phyloP scores from a whole-genome alignment of 2,329 filamentous ascomycete species.

The Neurospora sp. region DNA sequence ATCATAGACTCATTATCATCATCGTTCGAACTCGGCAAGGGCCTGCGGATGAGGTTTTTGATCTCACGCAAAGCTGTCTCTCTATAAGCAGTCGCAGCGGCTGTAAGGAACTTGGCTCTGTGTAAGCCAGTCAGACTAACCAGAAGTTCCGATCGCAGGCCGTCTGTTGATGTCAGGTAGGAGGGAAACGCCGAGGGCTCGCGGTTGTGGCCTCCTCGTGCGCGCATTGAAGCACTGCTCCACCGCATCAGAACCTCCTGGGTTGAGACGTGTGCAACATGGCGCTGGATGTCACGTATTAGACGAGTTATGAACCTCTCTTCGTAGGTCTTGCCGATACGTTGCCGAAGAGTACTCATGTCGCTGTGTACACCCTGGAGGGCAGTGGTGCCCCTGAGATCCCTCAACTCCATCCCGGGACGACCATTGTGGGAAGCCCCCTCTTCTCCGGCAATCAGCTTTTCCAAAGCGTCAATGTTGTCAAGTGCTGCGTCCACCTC shows the following conservation, averaged over 20 bases:
- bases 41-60: conserved; percentile 70
- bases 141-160: conserved; percentile 60
- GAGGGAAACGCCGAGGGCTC: conserved; percentile 62
- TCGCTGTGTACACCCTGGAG: conserved; percentile 72
- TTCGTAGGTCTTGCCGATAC: conserved; percentile 83
- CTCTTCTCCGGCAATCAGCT: conserved; percentile 64
- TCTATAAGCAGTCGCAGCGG: conserved; percentile 75
- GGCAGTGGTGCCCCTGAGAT: conserved; percentile 68
- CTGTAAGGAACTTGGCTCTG: conserved; percentile 66
- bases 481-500: conserved; percentile 72
- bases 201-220: conserved; percentile 54
- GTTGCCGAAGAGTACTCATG: conserved; percentile 62
- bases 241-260: conserved; percentile 74
- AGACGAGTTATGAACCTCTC: conserved; percentile 67
- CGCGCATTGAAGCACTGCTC: conserved; percentile 65
- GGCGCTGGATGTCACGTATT: conserved; percentile 68
- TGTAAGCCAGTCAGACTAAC: conserved; percentile 70
- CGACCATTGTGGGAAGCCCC: conserved; percentile 25
- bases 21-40: conserved; percentile 85
- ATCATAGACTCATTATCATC: conserved; percentile 88
- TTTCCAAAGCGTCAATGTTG: conserved; percentile 67
- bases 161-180: conserved; percentile 65
- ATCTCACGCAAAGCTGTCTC: conserved; percentile 80
- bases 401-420: conserved; percentile 38
- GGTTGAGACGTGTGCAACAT: conserved; percentile 61